A percentile compares a stretch with the other conserved stretches of the same genome.
Conservation (phyloP, 768 basidiomycete species). For the Macrolepiota dolichaula region DNA sequence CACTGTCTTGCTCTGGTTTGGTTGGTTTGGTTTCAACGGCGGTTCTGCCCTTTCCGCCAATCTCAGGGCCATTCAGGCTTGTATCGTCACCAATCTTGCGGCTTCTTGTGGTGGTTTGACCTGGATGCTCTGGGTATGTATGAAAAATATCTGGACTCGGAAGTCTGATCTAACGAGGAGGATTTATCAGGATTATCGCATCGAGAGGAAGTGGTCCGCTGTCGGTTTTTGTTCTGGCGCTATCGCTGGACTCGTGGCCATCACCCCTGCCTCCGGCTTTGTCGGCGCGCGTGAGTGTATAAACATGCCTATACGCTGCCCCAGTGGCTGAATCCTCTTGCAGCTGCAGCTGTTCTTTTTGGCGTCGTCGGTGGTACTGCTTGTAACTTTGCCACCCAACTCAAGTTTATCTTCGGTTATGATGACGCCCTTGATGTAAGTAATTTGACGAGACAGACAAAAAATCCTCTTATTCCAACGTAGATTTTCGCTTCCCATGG, state of each 20-base stretch:
- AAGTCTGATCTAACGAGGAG: not conserved
- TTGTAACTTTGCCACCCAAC: conserved; percentile 95
- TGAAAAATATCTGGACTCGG: not conserved
- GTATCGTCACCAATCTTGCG: conserved; percentile 91
- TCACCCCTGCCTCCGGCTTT: conserved; percentile 81
- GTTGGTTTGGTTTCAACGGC: conserved; percentile 96
- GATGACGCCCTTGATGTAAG: conserved; percentile 81
- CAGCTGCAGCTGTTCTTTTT: conserved; percentile 80
- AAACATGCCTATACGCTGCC: not conserved
- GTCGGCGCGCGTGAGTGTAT: conserved; percentile 61
- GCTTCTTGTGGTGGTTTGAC: conserved; percentile 85
- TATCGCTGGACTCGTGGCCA: conserved; percentile 86
- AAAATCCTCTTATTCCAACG: not conserved
- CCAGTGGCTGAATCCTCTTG: not conserved
- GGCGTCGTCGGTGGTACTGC: conserved; percentile 80
- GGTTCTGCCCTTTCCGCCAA: conserved; percentile 89
- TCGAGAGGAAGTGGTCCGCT: conserved; percentile 90
- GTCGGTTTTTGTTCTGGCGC: conserved; percentile 97
- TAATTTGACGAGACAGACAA: conserved; percentile 4
- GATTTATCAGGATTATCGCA: conserved; percentile 70
- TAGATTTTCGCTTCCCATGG: conserved; percentile 89
- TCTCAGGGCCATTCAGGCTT: conserved; percentile 81
- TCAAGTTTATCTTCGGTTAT: conserved; percentile 78
- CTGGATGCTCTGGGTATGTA: conserved; percentile 84
- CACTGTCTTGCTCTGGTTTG: conserved; percentile 91